Percentiles rank a stretch among this genome's conserved stretches.
Conservation (phyloP, 139 green algal genomes). For the Volvox reticuliferus region DNA sequence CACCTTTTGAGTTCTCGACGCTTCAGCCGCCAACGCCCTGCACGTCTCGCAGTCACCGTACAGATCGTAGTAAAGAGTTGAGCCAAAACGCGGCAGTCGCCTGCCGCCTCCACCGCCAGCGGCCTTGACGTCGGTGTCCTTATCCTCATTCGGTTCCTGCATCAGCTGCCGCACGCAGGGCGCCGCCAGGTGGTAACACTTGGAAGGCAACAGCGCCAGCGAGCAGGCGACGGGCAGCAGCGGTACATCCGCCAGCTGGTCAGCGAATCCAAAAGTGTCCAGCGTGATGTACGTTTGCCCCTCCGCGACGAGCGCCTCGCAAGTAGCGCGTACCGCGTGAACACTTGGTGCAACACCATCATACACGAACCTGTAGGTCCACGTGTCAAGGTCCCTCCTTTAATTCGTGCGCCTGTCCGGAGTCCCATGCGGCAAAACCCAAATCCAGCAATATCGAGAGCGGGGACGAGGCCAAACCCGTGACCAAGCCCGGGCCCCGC, state of each 20-base stretch:
- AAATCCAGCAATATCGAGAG: too few species aligned
- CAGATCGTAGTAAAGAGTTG: not conserved
- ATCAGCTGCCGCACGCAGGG: slow-evolving; percentile 41
- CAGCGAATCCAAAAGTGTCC: not conserved
- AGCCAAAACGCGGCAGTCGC: not conserved
- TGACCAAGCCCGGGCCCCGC: too few species aligned
- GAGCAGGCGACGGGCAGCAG: slow-evolving; percentile 50
- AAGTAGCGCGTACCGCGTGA: not conserved
- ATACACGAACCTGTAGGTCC: slow-evolving; percentile 44
- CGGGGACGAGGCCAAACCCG: too few species aligned
- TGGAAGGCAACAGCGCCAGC: slow-evolving; percentile 49
- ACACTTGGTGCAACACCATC: slow-evolving; percentile 41
- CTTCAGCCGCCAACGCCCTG: not conserved
- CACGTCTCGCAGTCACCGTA: slow-evolving; percentile 35
- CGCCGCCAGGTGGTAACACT: slow-evolving; percentile 42
- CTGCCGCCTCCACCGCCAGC: not conserved
- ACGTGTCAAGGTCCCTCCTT: too few species aligned
- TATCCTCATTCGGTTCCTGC: not conserved
- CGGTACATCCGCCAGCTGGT: slow-evolving; percentile 19
- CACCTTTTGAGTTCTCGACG: not conserved
- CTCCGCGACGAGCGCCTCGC: not conserved
- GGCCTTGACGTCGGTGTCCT: too few species aligned
- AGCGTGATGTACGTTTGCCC: not conserved
- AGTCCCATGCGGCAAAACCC: too few species aligned
- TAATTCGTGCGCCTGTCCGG: too few species aligned